Percentiles rank a stretch among this genome's conserved stretches.
phyloP scores from a whole-genome alignment of 2,329 filamentous ascomycete genomes.

The Penicillium sp. region DNA sequence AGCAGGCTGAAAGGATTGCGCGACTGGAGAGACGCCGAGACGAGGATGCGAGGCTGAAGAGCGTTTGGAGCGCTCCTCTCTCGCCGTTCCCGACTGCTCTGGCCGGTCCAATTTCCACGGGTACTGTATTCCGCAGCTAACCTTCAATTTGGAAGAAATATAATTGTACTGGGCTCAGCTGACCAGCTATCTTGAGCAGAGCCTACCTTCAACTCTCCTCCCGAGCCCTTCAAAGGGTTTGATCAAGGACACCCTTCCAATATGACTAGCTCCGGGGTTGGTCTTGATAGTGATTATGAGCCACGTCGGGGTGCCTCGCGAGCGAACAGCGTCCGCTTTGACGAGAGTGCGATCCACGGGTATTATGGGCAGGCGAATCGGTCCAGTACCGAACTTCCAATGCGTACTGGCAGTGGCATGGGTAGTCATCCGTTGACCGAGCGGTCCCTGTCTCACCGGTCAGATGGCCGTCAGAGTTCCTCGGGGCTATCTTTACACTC shows the following conservation, averaged over 20 bases:
- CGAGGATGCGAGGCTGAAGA: constrained; percentile 69
- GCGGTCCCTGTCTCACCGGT: constrained; percentile 89
- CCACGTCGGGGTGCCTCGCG: constrained; percentile 84
- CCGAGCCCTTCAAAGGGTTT: constrained; percentile 85
- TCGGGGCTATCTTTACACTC: constrained; percentile 80
- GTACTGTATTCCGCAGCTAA: constrained; percentile 54
- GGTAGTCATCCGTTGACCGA: constrained; percentile 82
- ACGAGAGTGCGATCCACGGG: constrained; percentile 90
- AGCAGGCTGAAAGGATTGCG: constrained; percentile 62
- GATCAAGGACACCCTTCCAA: constrained; percentile 80
- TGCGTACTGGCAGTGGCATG: constrained; percentile 76
- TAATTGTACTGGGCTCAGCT: neutral
- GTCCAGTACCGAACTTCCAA: constrained; percentile 79
- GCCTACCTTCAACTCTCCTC: constrained; percentile 74
- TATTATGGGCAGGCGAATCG: constrained; percentile 84
- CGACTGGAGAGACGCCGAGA: constrained; percentile 64
- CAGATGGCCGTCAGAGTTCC: constrained; percentile 91
- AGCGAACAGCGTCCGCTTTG: constrained; percentile 96
- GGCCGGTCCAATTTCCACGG: constrained; percentile 81
- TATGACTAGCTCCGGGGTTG: constrained; percentile 65
- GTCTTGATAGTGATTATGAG: constrained; percentile 83
- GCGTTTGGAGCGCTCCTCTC: constrained; percentile 75
- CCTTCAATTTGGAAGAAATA: neutral
- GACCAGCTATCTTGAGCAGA: constrained; percentile 52
- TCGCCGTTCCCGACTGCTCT: constrained; percentile 89